These are phyloP conservation scores for Coemansia sp. DNA, from an alignment of 192 early-diverging fungal species.

Conservation along the genomic window DNA sequence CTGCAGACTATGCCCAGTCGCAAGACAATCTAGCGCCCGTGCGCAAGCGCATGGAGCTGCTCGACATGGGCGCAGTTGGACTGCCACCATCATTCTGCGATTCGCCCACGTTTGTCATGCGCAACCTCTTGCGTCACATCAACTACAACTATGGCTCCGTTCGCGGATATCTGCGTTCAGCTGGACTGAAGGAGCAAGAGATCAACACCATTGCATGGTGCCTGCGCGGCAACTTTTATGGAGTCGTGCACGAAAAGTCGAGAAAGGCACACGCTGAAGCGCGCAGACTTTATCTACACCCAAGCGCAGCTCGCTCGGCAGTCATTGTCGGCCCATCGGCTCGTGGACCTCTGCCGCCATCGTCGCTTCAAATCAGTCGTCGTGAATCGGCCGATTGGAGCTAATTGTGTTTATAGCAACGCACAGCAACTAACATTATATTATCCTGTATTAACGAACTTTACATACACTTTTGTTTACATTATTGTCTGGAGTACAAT, in stretches of 20 bases:
- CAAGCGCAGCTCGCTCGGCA: slow-evolving; percentile 21
- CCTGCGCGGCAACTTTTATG: slow-evolving; percentile 55
- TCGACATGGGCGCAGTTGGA: slow-evolving; percentile 61
- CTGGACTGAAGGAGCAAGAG: slow-evolving; percentile 44
- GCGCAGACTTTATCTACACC: slow-evolving; percentile 27
- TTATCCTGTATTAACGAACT: neutral
- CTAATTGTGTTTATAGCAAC: neutral
- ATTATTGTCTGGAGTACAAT: neutral
- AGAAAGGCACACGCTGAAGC: slow-evolving; percentile 17
- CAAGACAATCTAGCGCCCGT: slow-evolving; percentile 52
- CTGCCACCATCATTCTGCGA: slow-evolving; percentile 60
- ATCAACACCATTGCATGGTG: slow-evolving; percentile 55
- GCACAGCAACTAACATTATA: neutral
- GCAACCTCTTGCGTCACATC: slow-evolving; percentile 40
- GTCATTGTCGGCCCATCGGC: slow-evolving; percentile 13
- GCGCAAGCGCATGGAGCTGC: slow-evolving; percentile 48
- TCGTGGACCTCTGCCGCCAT: neutral
- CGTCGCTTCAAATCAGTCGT: slow-evolving; percentile 4
- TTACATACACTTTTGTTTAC: no score
- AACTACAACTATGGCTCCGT: slow-evolving; percentile 42
- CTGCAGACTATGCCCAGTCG: slow-evolving; percentile 62
- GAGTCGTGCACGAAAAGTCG: slow-evolving; percentile 27
- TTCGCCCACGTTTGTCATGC: slow-evolving; percentile 57
- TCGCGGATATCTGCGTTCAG: slow-evolving; percentile 48
- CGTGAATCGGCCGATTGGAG: slow-evolving; percentile 7